Base-by-base conservation (phyloP, 306 rosid species). In the Glycine soja region DNA sequence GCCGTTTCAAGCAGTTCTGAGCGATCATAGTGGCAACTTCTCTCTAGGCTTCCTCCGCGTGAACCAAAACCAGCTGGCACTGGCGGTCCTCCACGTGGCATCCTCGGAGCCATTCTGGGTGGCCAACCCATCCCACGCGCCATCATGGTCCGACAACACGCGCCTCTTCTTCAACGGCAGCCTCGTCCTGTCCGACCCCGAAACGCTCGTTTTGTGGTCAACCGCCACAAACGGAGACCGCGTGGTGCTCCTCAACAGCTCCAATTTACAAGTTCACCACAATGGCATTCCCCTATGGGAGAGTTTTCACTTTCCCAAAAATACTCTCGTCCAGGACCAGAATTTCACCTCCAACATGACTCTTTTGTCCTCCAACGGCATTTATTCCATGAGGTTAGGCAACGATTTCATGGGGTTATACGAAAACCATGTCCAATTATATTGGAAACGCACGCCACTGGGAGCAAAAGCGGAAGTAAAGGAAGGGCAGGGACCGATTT, bases 21-120 rank as follows among this genome's bases (percentile, higher is more conserved):
- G 2, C 18, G 99, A 95, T 67, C 70, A 87, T 4, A 82, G 65
- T 0, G 91, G 87, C 0, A 91, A 91, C 64, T 90, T 95, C 84
- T 91, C 99, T 0, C 75, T 95, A 3, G 94, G 98, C 8, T 91
- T 95, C 85, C 96, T 91, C 90, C 95, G 97, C 11, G 75, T 79
- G 34, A 81, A 87, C 57, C 70, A 11, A 34, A 74, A 86, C 84
- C 85, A 83, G 50, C 92, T 95, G 4, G 58, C 91, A 18, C 90
- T 95, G 4, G 91, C 89, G 1, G 66, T 95, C 64, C 43, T 95
- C 59, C 99, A 95, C 83, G 80, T 90, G 53, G 77, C 90, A 2
- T 95, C 99, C 36, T 82, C 89, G 0, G 87, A 88, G 50, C 87
- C 88, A 0, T 69, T 95, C 71, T 95, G 99, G 99, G 40, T 80